Evolutionary conservation across 148 eudicot species (phyloP).

Genomic region (Agrostemma githago): DNA sequence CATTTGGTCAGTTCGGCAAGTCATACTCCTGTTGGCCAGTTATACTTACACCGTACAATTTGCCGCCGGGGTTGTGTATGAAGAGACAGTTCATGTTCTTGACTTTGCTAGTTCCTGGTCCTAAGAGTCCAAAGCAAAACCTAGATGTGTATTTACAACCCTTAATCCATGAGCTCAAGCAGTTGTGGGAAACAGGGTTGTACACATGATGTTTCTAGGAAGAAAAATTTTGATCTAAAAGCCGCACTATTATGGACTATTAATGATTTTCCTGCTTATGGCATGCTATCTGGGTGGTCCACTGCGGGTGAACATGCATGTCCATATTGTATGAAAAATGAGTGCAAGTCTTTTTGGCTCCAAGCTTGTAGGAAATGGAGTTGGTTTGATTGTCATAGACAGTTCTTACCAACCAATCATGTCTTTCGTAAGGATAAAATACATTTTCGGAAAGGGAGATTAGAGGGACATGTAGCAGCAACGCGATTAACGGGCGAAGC

Average conservation of each 20-base stretch:
- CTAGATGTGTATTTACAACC: neutral
- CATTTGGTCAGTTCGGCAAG: neutral
- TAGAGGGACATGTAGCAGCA: too few relatives aligned
- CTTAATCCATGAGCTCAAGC: neutral
- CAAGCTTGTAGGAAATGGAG: too few relatives aligned
- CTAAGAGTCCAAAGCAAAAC: neutral
- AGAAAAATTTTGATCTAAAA: neutral
- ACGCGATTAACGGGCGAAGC: too few relatives aligned
- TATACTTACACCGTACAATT: too few relatives aligned
- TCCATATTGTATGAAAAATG: neutral
- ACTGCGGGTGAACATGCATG: neutral
- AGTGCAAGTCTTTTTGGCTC: neutral
- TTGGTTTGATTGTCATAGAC: too few relatives aligned
- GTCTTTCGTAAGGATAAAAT: too few relatives aligned
- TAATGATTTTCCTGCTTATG: conserved; percentile 9
- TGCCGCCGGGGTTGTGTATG: neutral
- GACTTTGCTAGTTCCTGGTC: neutral
- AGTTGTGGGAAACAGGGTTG: neutral
- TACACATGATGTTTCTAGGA: neutral
- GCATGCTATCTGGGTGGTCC: neutral
- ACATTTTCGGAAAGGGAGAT: too few relatives aligned
- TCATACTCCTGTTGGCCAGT: neutral
- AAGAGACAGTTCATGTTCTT: neutral
- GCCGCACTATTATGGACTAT: neutral
- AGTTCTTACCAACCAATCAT: too few relatives aligned